Percentiles rank a stretch among this genome's conserved stretches.
Evolutionary conservation across 495 filamentous ascomycete genomes (phyloP).

Genomic region (Neurospora intermedia): DNA sequence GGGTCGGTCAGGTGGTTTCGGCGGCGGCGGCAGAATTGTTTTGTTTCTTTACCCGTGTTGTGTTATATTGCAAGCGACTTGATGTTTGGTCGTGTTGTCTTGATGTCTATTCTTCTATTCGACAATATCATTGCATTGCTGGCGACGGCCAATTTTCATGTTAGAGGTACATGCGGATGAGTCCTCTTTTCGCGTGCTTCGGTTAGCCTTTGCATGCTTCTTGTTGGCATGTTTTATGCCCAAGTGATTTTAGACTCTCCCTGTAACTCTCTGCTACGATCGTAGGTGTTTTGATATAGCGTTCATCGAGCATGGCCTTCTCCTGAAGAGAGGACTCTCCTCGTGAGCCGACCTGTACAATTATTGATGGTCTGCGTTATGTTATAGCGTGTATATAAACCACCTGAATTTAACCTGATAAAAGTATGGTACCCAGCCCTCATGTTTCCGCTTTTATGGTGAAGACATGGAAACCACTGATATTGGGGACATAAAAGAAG

Average conservation of each 20-base stretch:
- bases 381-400: background rate
- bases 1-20: background rate
- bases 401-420: too few species aligned
- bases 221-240: background rate
- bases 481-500: background rate
- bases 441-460: background rate
- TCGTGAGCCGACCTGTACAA: background rate
- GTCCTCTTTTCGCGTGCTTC: background rate
- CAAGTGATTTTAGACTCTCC: background rate
- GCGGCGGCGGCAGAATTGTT: background rate
- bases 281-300: background rate
- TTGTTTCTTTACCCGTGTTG: background rate
- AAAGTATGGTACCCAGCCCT: too few species aligned
- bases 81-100: background rate
- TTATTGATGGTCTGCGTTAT: background rate
- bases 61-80: background rate
- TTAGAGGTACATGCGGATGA: background rate
- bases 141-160: background rate
- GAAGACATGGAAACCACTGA: background rate
- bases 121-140: background rate
- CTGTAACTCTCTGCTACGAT: background rate
- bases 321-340: background rate
- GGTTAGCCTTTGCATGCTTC: background rate
- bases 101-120: background rate
- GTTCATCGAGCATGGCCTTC: background rate